Evolutionary conservation across 306 rosid genomes (phyloP), one percentile per base, ranked within the genome.

Genomic region (Cucurbita pepo): DNA sequence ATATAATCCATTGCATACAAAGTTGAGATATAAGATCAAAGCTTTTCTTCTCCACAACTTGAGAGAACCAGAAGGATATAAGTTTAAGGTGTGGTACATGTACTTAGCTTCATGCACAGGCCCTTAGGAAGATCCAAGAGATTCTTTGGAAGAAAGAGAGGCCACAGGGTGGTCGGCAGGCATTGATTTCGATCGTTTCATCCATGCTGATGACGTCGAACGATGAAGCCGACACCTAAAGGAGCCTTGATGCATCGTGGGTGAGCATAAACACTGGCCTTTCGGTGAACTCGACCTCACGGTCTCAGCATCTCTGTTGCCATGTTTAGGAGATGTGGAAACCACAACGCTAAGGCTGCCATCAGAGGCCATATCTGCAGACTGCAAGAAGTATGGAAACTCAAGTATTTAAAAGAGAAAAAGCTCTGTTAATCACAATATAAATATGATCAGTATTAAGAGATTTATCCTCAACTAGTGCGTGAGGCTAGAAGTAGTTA

Each of bases 201-300:
- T 80, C 86, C 83, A 83, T 18, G 76, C 22, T 0, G 87, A 41
- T 0, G 88, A 52, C 2, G 12, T 54, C 58, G 88, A 64, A 8
- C 87, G 94, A 73, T 94, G 98, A 71, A 94, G 73, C 74, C 96
- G 87, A 75, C 98, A 94, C 61, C 97, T 74, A 83, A 94, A 94
- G 1, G 98, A 94, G 6, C 98, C 98, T 71, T 79, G 79, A 43
- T 94, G 98, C 47, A 88, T 81, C 50, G 98, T 94, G 50, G 98
- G 98, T 2, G 97, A 90, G 82, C 97, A 94, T 7, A 94, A 52
- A 73, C 98, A 94, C 34, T 82, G 93, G 6, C 90, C 94, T 72
- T 86, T 88, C 0, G 84, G 80, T 11, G 88, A 85, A 21, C 61
- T 22, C 40, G 77, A 47, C n/a, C 82, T 38, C 4, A 59, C 58